Evolutionary conservation across 257 asterid species (phyloP).

Genomic region (Petunia secreta): DNA sequence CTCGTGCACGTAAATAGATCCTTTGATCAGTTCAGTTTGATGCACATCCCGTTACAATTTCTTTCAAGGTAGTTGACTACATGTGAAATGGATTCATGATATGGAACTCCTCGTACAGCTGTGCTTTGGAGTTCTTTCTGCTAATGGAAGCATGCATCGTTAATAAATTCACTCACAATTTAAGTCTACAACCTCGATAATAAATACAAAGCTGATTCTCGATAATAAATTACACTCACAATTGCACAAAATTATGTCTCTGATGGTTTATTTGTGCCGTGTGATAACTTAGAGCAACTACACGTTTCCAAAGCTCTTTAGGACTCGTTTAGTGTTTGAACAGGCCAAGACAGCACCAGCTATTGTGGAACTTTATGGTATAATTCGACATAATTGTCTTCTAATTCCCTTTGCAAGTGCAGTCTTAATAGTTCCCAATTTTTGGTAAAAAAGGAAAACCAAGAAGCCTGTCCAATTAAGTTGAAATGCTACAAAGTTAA

Average conservation of each 20-base stretch:
- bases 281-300: constrained; percentile 1
- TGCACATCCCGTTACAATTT: background rate
- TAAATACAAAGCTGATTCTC: too few relatives aligned
- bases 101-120: too few relatives aligned
- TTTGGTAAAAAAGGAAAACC: background rate
- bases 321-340: background rate
- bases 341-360: background rate
- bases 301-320: background rate
- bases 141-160: too few relatives aligned
- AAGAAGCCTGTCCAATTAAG: background rate
- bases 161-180: too few relatives aligned
- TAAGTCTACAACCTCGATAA: too few relatives aligned
- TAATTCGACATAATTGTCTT: background rate
- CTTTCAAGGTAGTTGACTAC: background rate
- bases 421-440: background rate
- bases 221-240: too few relatives aligned
- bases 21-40: background rate
- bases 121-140: too few relatives aligned
- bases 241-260: background rate
- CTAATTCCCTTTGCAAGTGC: background rate
- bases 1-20: background rate
- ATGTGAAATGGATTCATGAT: background rate
- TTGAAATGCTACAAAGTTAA: too few relatives aligned
- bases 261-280: constrained; percentile 7
- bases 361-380: background rate